Evolutionary conservation across 768 basidiomycete species (phyloP), one percentile per base, ranked within the genome.

Genomic region (Tulasnella sp.): DNA sequence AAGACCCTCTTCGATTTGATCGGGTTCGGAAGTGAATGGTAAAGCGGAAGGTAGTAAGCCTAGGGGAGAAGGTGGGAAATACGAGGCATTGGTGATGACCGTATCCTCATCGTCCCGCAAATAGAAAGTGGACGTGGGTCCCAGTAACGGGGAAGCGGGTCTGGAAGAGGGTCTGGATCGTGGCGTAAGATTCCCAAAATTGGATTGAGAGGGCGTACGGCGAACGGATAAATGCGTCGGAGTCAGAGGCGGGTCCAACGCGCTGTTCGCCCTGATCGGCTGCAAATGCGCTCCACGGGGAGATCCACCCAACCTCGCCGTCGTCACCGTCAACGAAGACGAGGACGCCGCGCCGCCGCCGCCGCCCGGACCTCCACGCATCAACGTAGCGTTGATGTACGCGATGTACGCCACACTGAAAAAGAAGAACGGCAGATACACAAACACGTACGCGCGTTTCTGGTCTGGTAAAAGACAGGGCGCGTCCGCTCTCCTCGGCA

Each of bases 391-490:
- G 69, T 76, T 76, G 75, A 76, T 71, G 36, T 70, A 76, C 29
- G 37, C 38, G n/a, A 77, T 52, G 71, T 81, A 71, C 5, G 81
- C 58, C 71, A 95, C 79, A 40, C 91, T 91, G n/a, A 91, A 72
- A 39, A 89, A 78, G 42, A 88, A 80, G 52, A 93, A 84, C 29
- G 93, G 93, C 34, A 91, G 82, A 81, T 97, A 97, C n/a, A 85
- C 81, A 72, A 85, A 83, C 54, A 91, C 82, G 83, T 95, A 97
- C 78, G 94, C 91, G 52, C 87, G 86, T 67, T 93, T 81, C 80
- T 97, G 95, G 82, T 95, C 89, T 0, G 96, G 97, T 75, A 99
- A 87, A 58, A 91, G 81, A 83, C 96, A 98, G 15, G 89, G 88
- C 8, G 83, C 81, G 78, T 94, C 90, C 68, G 87, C 86, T 85